Evolutionary conservation across 2,329 filamentous ascomycete genomes (phyloP).

Genomic region (Scedosporium apiospermum): DNA sequence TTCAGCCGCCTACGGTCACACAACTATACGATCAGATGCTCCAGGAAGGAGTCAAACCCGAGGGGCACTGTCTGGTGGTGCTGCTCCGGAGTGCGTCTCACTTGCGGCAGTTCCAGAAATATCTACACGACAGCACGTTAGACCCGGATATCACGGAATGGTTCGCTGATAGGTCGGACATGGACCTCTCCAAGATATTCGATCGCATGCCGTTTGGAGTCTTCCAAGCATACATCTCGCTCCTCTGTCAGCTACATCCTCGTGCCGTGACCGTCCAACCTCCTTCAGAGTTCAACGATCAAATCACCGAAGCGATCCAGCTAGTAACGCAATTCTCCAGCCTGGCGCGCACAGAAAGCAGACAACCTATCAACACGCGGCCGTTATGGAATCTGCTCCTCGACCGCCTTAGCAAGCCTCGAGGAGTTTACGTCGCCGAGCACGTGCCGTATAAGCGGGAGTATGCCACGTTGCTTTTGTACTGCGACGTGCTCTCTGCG

Average conservation of each 20-base stretch:
- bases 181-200: background rate
- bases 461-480: background rate
- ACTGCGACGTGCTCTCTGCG: background rate
- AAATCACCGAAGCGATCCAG: constrained; percentile 5
- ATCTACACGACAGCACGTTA: constrained; percentile 34
- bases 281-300: constrained; percentile 1
- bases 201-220: constrained; percentile 8
- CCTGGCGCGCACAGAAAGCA: background rate
- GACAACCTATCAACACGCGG: background rate
- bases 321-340: constrained; percentile 7
- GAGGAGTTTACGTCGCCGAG: background rate
- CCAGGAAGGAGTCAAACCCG: constrained; percentile 34
- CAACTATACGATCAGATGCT: constrained; percentile 53
- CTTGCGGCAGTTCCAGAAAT: constrained; percentile 35
- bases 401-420: background rate
- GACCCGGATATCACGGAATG: background rate
- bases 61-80: constrained; percentile 40
- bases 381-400: constrained; percentile 2
- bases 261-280: background rate
- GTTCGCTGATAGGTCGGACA: background rate
- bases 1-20: constrained; percentile 47
- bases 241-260: constrained; percentile 7
- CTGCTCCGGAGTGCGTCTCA: constrained; percentile 44
- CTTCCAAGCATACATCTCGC: constrained; percentile 8
- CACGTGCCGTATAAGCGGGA: background rate